phyloP scores from a whole-genome alignment of 768 basidiomycete species.

The Hysterangium stoloniferum region DNA sequence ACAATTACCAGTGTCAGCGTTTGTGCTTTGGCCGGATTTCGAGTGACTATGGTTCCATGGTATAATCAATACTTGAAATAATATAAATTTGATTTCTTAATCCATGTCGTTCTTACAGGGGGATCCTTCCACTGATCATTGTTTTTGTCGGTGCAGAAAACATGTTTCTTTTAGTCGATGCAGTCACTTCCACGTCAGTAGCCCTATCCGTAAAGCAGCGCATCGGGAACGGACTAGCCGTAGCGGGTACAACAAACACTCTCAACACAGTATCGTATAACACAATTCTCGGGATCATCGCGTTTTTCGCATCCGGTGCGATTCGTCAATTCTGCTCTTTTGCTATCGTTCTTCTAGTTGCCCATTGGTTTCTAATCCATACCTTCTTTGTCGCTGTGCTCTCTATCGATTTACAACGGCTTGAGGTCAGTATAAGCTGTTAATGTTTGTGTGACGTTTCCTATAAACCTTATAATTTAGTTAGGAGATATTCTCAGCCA shows the following conservation, averaged over 20 bases:
- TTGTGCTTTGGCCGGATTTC: constrained; percentile 83
- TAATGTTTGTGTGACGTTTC: not conserved
- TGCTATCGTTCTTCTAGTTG: constrained; percentile 88
- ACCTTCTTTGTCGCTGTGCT: constrained; percentile 94
- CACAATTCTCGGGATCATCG: constrained; percentile 65
- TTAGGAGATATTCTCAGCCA: constrained; percentile 81
- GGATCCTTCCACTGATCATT: constrained; percentile 86
- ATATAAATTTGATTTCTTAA: constrained; percentile 11
- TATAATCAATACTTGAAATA: constrained; percentile 22
- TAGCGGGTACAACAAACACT: constrained; percentile 86
- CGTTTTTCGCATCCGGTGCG: constrained; percentile 65
- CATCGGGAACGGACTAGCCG: constrained; percentile 83
- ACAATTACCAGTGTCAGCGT: constrained; percentile 92
- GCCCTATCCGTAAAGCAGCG: constrained; percentile 84
- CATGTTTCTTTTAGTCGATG: constrained; percentile 91
- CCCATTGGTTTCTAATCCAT: constrained; percentile 95
- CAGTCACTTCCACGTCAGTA: constrained; percentile 78
- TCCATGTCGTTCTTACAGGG: constrained; percentile 37
- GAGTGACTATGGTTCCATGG: constrained; percentile 87
- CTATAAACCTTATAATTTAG: constrained; percentile 29
- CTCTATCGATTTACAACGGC: constrained; percentile 89
- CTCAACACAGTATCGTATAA: constrained; percentile 89
- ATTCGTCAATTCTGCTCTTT: constrained; percentile 92
- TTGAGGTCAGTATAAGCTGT: constrained; percentile 50
- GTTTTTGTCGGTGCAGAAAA: constrained; percentile 95